Evolutionary conservation across 768 basidiomycete species (phyloP).

Genomic region (Serendipita sp.): DNA sequence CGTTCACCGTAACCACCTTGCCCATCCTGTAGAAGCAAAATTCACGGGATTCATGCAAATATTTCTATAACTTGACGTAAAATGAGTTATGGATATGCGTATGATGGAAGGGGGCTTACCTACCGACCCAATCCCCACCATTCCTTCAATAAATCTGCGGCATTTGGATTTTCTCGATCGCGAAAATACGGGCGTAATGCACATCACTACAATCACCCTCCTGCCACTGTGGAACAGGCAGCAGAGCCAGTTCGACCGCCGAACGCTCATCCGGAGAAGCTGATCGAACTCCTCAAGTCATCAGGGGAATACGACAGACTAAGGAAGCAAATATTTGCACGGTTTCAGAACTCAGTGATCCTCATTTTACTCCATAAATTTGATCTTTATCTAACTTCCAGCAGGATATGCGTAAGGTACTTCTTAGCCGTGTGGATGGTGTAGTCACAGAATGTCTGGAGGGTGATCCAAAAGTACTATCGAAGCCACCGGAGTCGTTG

Average conservation of each 20-base stretch:
- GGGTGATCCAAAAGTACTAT: not conserved
- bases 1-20: not conserved
- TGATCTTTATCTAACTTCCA: not conserved
- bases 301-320: conserved; percentile 5
- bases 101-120: not conserved
- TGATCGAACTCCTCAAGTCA: conserved; percentile 4
- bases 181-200: not conserved
- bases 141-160: not conserved
- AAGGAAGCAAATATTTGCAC: not conserved
- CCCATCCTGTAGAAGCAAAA: not conserved
- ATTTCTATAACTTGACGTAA: no score
- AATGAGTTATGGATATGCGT: not conserved
- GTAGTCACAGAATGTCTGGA: conserved; percentile 1
- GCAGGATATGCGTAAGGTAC: conserved; percentile 1
- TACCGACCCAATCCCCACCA: not conserved
- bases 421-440: conserved; percentile 3
- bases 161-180: not conserved
- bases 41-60: not conserved
- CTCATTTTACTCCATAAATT: not conserved
- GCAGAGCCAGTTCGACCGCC: not conserved
- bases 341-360: not conserved
- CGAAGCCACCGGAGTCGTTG: not conserved
- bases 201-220: not conserved
- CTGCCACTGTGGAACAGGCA: not conserved
- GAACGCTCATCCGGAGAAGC: not conserved